Base-by-base conservation (phyloP, 2,329 filamentous ascomycete species). In the Hymenoscyphus infarciens region DNA sequence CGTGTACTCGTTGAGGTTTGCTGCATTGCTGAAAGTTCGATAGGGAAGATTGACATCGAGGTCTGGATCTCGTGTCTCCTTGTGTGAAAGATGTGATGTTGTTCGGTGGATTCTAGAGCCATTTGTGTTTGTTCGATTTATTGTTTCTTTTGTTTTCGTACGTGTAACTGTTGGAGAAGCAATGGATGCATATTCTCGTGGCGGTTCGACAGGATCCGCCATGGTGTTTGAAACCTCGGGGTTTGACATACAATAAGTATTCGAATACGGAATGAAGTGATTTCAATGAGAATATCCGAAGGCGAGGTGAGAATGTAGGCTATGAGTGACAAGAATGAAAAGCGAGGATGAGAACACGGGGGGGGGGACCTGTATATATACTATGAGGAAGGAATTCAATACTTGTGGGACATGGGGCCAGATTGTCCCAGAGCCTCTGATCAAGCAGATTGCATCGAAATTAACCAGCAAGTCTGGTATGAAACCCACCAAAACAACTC, bases 1-100 rank as follows among this genome's bases (percentile, higher is more conserved):
- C 1, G 81, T 85, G 74, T 88, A 92, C 76, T 92, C 89, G 38
- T 82, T 80, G 61, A 92, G 77, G 72, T 88, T 84, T 65, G 86
- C 86, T 45, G 77, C 75, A 60, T 80, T 78, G 65, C 78, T 85
- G 31, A 91, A 78, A 16, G 85, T 87, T 66, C 87, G 84, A 70
- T 86, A 85, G 2, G 88, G 88, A 0, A 91, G 80, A 69, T 89
- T 80, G 57, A 81, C 70, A 68, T 83, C 81, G 13, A 73, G 66
- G 2, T 68, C 57, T 16, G 71, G 71, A 60, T 72, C 71, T 59
- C 66, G 60, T 29, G 62, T 56, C 56, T 71, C 69, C 64, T 72
- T 72, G 27, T 66, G 69, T 7, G 69, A 72, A 16, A 61, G 3
- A 29, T 63, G 64, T 7, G 65, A 61, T 45, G 42, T 61, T 7